These are phyloP conservation scores for Stellera chamaejasme DNA, from an alignment of 345 rosid species.

Conservation along the genomic window DNA sequence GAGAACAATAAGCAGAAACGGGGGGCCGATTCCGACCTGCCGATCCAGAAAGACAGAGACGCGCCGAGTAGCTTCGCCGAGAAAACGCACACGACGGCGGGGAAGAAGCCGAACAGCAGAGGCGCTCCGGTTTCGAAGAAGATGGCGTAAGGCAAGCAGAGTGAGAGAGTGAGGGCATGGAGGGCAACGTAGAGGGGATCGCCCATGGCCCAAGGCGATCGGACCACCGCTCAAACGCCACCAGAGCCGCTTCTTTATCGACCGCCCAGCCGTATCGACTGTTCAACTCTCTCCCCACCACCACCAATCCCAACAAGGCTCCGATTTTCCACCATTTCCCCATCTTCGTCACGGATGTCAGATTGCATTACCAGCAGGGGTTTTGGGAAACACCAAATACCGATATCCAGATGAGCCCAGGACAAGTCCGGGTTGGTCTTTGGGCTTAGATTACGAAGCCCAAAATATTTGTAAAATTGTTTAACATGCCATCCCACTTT, in stretches of 20 bases:
- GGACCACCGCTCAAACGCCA: slow-evolving; percentile 41
- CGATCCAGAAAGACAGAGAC: slow-evolving; percentile 84
- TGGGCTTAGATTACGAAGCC: too few relatives aligned
- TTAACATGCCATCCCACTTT: too few relatives aligned
- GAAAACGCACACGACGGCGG: slow-evolving; percentile 71
- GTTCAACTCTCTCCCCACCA: slow-evolving; percentile 27
- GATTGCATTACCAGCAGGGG: too few relatives aligned
- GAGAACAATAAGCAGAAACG: neutral
- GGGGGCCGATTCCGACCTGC: slow-evolving; percentile 41
- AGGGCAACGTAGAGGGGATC: slow-evolving; percentile 64
- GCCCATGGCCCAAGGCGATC: slow-evolving; percentile 79
- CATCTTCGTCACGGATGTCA: slow-evolving; percentile 11
- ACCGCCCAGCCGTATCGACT: slow-evolving; percentile 40
- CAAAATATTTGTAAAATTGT: too few relatives aligned
- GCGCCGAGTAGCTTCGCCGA: slow-evolving; percentile 78
- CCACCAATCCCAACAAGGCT: slow-evolving; percentile 24
- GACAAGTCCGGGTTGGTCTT: too few relatives aligned
- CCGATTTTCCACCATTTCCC: slow-evolving; percentile 50
- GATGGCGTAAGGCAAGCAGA: slow-evolving; percentile 81
- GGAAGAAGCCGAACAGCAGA: slow-evolving; percentile 74
- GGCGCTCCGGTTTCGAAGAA: slow-evolving; percentile 93
- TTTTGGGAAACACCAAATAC: too few relatives aligned
- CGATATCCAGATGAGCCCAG: too few relatives aligned
- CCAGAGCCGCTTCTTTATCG: slow-evolving; percentile 47
- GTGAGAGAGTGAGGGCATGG: slow-evolving; percentile 65